phyloP scores from a whole-genome alignment of 805 yeast genomes.

The Wickerhamiella nectarea region DNA sequence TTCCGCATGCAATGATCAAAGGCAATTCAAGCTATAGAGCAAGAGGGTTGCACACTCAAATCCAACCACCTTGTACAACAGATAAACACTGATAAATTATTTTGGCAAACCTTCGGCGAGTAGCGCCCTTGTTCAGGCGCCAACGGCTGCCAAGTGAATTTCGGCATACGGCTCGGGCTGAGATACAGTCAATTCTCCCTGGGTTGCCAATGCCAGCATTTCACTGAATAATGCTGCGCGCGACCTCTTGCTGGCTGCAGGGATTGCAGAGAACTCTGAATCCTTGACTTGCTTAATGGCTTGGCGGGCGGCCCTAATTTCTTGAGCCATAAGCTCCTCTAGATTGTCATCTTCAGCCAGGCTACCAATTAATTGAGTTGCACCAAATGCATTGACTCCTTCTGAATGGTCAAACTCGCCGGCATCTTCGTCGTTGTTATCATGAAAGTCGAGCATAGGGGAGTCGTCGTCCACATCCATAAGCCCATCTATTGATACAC shows the following conservation, averaged over 20 bases:
- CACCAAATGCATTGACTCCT: not conserved
- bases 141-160: not conserved
- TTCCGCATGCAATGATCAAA: not conserved
- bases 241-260: not conserved
- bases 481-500: conserved; percentile 4
- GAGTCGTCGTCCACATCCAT: not conserved
- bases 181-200: not conserved
- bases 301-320: conserved; percentile 4
- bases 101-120: not conserved
- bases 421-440: not conserved
- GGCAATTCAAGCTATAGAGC: not conserved
- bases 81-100: not conserved
- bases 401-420: not conserved
- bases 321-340: conserved; percentile 9
- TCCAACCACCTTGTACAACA: not conserved
- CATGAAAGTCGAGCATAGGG: not conserved
- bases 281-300: not conserved
- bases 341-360: conserved; percentile 4
- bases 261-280: not conserved
- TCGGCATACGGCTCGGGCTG: conserved; percentile 4
- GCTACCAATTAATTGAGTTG: conserved; percentile 1
- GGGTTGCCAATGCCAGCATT: conserved; percentile 2
- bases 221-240: conserved; percentile 6
- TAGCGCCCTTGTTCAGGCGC: too few species aligned
- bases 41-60: not conserved